Evolutionary conservation across 192 early-diverging fungal species (phyloP).

Genomic region (Podochytrium sp.): DNA sequence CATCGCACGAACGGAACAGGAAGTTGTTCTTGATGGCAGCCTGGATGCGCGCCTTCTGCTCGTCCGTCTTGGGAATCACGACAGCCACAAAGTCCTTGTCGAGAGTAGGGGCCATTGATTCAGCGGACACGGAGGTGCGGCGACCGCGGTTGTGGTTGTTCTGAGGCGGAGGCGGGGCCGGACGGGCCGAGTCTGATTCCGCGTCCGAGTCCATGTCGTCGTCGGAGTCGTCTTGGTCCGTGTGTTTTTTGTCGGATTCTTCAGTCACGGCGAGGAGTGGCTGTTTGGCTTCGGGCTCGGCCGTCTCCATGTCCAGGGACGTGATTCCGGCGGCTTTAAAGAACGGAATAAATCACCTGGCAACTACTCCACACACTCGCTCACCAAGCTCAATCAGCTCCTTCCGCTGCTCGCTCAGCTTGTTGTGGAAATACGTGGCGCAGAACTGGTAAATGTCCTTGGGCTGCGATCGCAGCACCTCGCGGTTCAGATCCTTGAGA

Average conservation of each 20-base stretch:
- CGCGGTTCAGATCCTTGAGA: constrained; percentile 82
- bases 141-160: constrained; percentile 82
- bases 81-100: constrained; percentile 82
- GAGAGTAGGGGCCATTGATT: constrained; percentile 97
- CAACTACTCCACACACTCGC: too few species aligned
- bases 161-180: constrained; percentile 65
- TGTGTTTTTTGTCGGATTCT: neutral
- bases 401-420: constrained; percentile 75
- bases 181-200: constrained; percentile 56
- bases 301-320: neutral
- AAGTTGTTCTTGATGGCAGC: constrained; percentile 88
- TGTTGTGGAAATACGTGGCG: constrained; percentile 85
- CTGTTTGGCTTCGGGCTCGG: neutral
- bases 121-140: constrained; percentile 94
- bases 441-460: constrained; percentile 92
- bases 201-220: constrained; percentile 45
- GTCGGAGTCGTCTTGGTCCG: constrained; percentile 11
- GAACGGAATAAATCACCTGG: too few species aligned
- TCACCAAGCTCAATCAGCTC: constrained; percentile 40
- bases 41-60: constrained; percentile 85
- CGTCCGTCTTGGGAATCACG: constrained; percentile 86
- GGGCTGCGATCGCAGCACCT: constrained; percentile 76
- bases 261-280: too few species aligned
- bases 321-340: constrained; percentile 7
- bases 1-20: constrained; percentile 92